These are phyloP conservation scores for Leccinum truebloodii DNA, from an alignment of 768 basidiomycete species.

Conservation along the genomic window DNA sequence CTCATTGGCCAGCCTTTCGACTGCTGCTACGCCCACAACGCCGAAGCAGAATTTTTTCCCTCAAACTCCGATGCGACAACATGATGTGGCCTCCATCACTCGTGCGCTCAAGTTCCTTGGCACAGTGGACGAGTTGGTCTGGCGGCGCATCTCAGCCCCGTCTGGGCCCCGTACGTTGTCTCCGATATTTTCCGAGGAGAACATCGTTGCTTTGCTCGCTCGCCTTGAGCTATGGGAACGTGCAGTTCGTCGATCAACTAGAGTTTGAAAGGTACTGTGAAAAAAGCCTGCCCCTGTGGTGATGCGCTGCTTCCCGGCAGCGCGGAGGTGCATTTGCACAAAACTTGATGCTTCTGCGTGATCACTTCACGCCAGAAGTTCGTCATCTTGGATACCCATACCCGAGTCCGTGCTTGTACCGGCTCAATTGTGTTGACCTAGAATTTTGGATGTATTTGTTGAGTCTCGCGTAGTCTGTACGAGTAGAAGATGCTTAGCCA, in stretches of 20 bases:
- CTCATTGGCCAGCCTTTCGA: background rate
- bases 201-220: slow-evolving; percentile 21
- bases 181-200: slow-evolving; percentile 28
- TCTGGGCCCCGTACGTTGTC: slow-evolving; percentile 13
- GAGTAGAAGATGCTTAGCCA: background rate
- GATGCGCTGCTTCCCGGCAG: background rate
- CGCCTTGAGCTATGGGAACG: slow-evolving; percentile 34
- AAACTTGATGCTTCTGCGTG: background rate
- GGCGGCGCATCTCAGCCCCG: slow-evolving; percentile 21
- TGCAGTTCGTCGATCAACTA: slow-evolving; percentile 23
- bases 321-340: background rate
- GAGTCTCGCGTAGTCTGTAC: background rate
- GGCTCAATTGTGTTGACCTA: background rate
- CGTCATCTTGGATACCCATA: background rate
- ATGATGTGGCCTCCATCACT: slow-evolving; percentile 23
- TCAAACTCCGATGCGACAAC: slow-evolving; percentile 2
- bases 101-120: slow-evolving; percentile 28
- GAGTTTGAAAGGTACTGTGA: slow-evolving; percentile 7
- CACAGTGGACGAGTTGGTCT: slow-evolving; percentile 30
- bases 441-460: background rate
- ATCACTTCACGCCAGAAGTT: background rate
- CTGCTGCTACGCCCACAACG: background rate
- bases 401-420: background rate
- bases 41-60: background rate
- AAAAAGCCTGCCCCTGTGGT: background rate